Conservation (phyloP, 148 eudicot species). For the Vaccinium macrocarpon region DNA sequence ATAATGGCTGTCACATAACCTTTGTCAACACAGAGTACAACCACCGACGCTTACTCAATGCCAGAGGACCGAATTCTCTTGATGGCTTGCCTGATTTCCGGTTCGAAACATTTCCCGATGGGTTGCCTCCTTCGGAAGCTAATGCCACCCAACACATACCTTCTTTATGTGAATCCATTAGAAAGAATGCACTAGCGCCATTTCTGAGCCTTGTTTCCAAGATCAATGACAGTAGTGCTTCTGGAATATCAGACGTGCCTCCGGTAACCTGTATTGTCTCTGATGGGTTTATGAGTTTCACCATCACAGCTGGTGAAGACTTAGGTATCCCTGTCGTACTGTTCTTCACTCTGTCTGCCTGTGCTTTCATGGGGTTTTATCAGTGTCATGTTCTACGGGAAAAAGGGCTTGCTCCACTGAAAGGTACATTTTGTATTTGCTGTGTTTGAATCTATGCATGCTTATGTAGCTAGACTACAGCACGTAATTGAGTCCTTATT, state of each 20-base stretch:
- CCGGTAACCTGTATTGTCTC: slow-evolving; percentile 25
- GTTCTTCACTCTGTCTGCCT: slow-evolving; percentile 24
- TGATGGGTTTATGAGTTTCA: slow-evolving; percentile 23
- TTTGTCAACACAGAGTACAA: too few relatives aligned
- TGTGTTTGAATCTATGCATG: neutral
- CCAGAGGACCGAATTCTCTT: too few relatives aligned
- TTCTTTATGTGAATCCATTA: neutral
- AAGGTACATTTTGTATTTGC: neutral
- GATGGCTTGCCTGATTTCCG: too few relatives aligned
- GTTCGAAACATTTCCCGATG: too few relatives aligned
- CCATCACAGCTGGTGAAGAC: slow-evolving; percentile 18
- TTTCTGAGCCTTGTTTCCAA: too few relatives aligned
- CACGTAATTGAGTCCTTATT: neutral
- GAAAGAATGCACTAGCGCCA: neutral
- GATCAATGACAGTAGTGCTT: neutral
- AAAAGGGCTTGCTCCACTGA: slow-evolving; percentile 14
- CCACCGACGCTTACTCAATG: too few relatives aligned
- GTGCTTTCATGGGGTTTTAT: slow-evolving; percentile 27
- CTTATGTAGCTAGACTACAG: neutral
- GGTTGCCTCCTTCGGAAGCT: too few relatives aligned
- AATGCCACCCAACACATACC: too few relatives aligned
- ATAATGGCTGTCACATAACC: too few relatives aligned
- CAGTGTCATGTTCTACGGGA: slow-evolving; percentile 16
- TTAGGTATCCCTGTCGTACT: slow-evolving; percentile 22
- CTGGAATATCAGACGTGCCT: neutral